Percentiles rank a stretch among this genome's conserved stretches.
Evolutionary conservation across 305 asterid genomes (phyloP).

Genomic region (Fraxinus latifolia): DNA sequence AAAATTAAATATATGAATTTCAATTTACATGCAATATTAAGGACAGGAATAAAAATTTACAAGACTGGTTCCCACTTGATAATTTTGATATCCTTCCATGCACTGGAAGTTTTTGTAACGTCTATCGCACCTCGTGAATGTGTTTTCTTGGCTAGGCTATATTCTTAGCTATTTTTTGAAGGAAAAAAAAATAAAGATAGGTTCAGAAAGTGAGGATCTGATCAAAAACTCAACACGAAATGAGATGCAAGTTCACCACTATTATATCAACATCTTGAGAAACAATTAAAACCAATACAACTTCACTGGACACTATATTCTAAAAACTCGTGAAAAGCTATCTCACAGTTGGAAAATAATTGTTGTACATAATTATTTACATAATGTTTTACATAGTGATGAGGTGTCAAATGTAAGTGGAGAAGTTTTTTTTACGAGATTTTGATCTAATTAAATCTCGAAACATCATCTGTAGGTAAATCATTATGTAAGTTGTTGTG

Average conservation of each 20-base stretch:
- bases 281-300: background rate
- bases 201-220: background rate
- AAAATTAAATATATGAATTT: constrained; percentile 21
- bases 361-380: too few species aligned
- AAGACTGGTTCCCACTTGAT: background rate
- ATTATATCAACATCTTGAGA: background rate
- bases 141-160: background rate
- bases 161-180: background rate
- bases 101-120: background rate
- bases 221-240: background rate
- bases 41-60: background rate
- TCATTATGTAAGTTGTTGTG: background rate
- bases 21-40: background rate
- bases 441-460: background rate
- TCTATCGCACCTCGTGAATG: background rate
- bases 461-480: background rate
- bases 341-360: too few species aligned
- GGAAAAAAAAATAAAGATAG: background rate
- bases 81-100: background rate
- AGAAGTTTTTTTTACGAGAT: background rate
- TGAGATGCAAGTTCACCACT: background rate
- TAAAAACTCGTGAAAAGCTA: background rate
- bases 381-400: background rate
- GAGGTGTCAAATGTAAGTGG: background rate
- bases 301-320: background rate